Percentiles rank a stretch among this genome's conserved stretches.
Conservation (phyloP, 208 protist genomes). For the Angomonas ambiguus region DNA sequence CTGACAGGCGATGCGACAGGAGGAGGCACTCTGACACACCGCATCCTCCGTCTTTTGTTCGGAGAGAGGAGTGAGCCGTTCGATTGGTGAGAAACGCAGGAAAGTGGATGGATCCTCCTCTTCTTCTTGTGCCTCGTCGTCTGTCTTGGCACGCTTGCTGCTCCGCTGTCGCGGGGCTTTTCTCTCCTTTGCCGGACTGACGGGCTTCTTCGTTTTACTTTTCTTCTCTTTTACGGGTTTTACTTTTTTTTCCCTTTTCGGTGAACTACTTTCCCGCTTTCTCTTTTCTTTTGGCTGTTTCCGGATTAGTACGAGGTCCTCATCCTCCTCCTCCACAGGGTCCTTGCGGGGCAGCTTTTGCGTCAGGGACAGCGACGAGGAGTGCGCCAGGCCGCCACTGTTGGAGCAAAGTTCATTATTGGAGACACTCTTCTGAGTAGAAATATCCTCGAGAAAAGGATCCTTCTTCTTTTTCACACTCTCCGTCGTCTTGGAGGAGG, state of each 20-base stretch:
- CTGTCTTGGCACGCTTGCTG: background rate
- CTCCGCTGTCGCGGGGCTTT: no score
- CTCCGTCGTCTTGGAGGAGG: background rate
- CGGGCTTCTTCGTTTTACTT: no score
- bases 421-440: background rate
- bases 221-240: background rate
- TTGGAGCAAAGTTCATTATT: no score
- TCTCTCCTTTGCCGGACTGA: no score
- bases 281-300: background rate
- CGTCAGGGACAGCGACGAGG: background rate
- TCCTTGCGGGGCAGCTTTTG: background rate
- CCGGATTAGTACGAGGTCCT: background rate
- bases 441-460: background rate
- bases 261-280: background rate
- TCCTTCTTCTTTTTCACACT: background rate
- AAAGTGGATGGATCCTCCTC: background rate
- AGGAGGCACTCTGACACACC: no score
- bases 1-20: background rate
- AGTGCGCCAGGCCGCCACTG: no score
- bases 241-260: background rate
- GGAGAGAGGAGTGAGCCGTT: background rate
- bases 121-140: background rate
- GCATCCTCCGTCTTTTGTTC: background rate
- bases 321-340: background rate
- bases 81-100: background rate